phyloP scores from a whole-genome alignment of 345 rosid species.

The Citrus unshiu region DNA sequence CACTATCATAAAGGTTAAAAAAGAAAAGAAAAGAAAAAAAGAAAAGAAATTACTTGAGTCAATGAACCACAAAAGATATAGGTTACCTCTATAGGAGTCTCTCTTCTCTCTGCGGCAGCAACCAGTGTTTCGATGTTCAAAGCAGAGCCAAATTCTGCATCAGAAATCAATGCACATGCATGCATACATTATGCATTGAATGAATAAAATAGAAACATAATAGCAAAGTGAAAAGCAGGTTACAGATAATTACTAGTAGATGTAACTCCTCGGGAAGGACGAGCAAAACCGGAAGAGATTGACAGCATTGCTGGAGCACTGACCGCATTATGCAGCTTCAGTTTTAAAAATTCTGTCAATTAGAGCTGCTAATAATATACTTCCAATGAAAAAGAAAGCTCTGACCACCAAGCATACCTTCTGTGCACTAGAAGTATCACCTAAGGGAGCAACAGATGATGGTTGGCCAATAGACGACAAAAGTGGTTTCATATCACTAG shows the following conservation, averaged over 20 bases:
- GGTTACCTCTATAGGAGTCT: conserved; percentile 78
- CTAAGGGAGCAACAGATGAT: conserved; percentile 31
- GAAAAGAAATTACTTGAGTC: background rate
- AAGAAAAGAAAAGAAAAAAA: no score
- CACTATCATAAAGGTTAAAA: background rate
- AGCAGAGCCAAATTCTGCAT: conserved; percentile 93
- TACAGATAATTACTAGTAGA: conserved; percentile 64
- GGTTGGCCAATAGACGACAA: conserved; percentile 39
- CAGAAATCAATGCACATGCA: conserved; percentile 4
- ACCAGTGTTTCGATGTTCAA: conserved; percentile 93
- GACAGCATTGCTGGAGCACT: conserved; percentile 44
- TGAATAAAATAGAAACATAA: background rate
- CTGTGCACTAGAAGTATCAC: conserved; percentile 50
- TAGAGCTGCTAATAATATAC: background rate
- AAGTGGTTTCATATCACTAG: conserved; percentile 42
- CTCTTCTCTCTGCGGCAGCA: conserved; percentile 97
- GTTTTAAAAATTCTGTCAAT: conserved; percentile 1
- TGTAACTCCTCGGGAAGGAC: conserved; percentile 58
- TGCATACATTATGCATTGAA: background rate
- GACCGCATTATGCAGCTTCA: conserved; percentile 38
- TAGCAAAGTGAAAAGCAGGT: conserved; percentile 3
- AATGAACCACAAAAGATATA: background rate
- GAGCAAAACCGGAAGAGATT: conserved; percentile 57
- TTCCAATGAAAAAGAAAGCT: background rate
- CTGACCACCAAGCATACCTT: conserved; percentile 43